A percentile compares a stretch with the other conserved stretches of the same genome.
Conservation (phyloP, 495 filamentous ascomycete species). For the Tuber melanosporum region DNA sequence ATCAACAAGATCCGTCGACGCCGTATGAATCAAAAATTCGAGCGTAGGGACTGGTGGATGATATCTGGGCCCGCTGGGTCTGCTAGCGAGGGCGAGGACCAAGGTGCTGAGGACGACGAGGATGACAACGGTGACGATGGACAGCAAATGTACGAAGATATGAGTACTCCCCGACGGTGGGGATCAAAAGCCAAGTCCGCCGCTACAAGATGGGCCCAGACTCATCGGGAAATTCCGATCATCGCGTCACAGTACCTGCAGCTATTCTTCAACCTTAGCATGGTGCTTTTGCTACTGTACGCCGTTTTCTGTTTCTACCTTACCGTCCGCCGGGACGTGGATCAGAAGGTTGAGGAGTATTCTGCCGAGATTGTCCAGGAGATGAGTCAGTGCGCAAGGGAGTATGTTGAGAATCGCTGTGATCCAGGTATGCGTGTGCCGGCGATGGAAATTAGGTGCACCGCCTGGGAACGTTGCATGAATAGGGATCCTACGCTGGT, state of each 20-base stretch:
- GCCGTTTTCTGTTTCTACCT: slow-evolving; percentile 62
- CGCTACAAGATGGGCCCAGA: slow-evolving; percentile 53
- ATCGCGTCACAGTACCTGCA: slow-evolving; percentile 82
- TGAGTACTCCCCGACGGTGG: slow-evolving; percentile 41
- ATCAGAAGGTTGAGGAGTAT: slow-evolving; percentile 59
- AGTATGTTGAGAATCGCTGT: slow-evolving; percentile 71
- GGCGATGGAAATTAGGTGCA: slow-evolving; percentile 64
- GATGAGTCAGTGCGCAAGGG: slow-evolving; percentile 61
- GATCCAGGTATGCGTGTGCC: slow-evolving; percentile 56
- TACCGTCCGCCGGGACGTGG: slow-evolving; percentile 69
- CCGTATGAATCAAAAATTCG: slow-evolving; percentile 39
- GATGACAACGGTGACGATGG: slow-evolving; percentile 38
- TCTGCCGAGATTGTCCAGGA: slow-evolving; percentile 60
- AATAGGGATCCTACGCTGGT: slow-evolving; percentile 60
- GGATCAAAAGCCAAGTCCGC: slow-evolving; percentile 55
- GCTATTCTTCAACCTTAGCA: slow-evolving; percentile 67
- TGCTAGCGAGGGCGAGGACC: slow-evolving; percentile 45
- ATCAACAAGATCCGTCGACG: slow-evolving; percentile 53
- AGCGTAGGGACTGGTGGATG: slow-evolving; percentile 16
- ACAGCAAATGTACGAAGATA: slow-evolving; percentile 42
- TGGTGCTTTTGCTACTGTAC: slow-evolving; percentile 62
- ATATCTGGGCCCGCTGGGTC: background rate
- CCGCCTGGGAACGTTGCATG: slow-evolving; percentile 83
- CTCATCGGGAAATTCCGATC: slow-evolving; percentile 76
- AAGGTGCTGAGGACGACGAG: slow-evolving; percentile 39